Evolutionary conservation across 495 filamentous ascomycete species (phyloP).

Genomic region (Parathielavia hyrcaniae): DNA sequence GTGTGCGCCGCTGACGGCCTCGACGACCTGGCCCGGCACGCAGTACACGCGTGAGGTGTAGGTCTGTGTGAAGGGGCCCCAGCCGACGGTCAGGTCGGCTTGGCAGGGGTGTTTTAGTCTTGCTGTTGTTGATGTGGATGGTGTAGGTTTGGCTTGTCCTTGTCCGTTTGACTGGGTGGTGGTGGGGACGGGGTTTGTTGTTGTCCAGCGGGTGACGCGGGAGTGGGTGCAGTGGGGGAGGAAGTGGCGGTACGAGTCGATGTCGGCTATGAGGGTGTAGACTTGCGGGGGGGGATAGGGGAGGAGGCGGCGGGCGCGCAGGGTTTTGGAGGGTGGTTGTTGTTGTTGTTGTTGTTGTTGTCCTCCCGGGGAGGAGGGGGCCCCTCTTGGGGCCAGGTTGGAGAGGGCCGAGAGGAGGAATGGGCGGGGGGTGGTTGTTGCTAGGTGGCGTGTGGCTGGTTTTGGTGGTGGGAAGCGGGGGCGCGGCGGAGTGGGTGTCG

Average conservation of each 20-base stretch:
- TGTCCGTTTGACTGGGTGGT: background rate
- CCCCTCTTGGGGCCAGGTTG: slow-evolving; percentile 1
- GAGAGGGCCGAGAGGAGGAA: slow-evolving; percentile 22
- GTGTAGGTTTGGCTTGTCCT: background rate
- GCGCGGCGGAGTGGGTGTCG: background rate
- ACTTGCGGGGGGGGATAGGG: slow-evolving; percentile 64
- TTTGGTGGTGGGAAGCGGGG: background rate
- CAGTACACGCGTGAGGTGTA: slow-evolving; percentile 76
- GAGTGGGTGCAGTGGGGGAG: slow-evolving; percentile 77
- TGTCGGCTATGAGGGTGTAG: slow-evolving; percentile 77
- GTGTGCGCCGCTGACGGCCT: slow-evolving; percentile 64
- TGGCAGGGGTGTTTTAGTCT: slow-evolving; percentile 52
- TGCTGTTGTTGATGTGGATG: slow-evolving; percentile 17
- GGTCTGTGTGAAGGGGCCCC: slow-evolving; percentile 69
- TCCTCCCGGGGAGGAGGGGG: background rate
- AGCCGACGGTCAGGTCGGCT: slow-evolving; percentile 78
- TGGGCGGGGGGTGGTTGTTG: slow-evolving; percentile 8
- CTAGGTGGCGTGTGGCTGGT: background rate
- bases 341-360: background rate
- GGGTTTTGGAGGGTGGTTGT: slow-evolving; percentile 33
- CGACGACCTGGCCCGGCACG: slow-evolving; percentile 57
- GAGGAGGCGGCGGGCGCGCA: slow-evolving; percentile 70
- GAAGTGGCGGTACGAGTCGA: slow-evolving; percentile 73
- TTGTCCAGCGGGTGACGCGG: slow-evolving; percentile 57
- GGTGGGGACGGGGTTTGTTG: slow-evolving; percentile 27